These are phyloP conservation scores for Ceratocystis lukuohia DNA, from an alignment of 2,329 filamentous ascomycete genomes.

Conservation along the genomic window DNA sequence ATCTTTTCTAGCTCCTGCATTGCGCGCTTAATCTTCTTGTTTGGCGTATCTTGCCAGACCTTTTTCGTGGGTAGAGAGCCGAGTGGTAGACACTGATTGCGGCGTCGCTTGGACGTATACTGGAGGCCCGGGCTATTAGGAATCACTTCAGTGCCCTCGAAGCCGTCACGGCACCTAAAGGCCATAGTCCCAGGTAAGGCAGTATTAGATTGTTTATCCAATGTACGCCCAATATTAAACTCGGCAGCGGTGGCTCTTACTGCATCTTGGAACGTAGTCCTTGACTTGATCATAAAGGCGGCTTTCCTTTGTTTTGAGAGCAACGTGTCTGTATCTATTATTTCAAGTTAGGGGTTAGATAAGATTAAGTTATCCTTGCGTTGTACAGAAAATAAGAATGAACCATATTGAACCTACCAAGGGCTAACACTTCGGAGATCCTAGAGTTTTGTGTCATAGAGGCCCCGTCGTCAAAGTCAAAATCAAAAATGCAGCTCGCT, in stretches of 20 bases:
- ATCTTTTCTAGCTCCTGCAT: neutral
- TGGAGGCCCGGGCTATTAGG: constrained; percentile 17
- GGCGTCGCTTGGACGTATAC: constrained; percentile 13
- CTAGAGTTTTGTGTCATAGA: neutral
- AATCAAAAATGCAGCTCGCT: constrained; percentile 7
- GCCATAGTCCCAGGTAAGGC: neutral
- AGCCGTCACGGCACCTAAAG: constrained; percentile 15
- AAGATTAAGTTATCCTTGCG: neutral
- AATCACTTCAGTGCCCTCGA: constrained; percentile 17
- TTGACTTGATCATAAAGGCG: neutral
- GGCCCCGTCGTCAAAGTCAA: constrained; percentile 13
- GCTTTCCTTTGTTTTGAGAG: neutral
- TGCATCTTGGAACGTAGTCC: neutral
- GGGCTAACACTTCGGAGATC: too few species aligned
- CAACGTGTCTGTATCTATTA: neutral
- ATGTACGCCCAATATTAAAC: neutral
- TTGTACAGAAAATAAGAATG: neutral
- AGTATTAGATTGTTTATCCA: neutral
- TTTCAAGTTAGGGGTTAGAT: neutral
- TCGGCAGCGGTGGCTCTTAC: constrained; percentile 2
- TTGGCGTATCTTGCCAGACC: constrained; percentile 1
- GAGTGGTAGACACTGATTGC: constrained; percentile 4
- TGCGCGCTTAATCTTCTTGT: neutral
- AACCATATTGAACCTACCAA: neutral
- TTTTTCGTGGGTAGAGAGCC: constrained; percentile 13